Base-by-base conservation (phyloP, 371 early-diverging fungal species). In the Mortierella sp. region DNA sequence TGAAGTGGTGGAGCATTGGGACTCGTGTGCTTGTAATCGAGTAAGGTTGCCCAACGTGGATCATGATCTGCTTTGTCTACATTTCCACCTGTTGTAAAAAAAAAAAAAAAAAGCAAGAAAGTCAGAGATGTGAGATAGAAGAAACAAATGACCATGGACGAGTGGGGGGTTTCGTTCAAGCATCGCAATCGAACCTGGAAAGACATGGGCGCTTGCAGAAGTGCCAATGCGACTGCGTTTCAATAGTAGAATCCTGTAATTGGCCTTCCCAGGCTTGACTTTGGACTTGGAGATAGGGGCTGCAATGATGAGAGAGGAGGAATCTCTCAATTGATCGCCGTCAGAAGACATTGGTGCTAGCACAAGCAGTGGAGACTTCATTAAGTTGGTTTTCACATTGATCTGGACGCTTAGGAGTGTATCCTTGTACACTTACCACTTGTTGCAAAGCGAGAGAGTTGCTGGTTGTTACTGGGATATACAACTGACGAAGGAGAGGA, bases 191-290 rank as follows among this genome's bases (percentile, higher is more conserved):
- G 26, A 8, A 54, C 87, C 86, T 39, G 87, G 87, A 52, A 85
- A 85, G 9, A 87, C 85, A 63, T 88, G 85, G 6, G 85, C 86
- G 72, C 85, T 78, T 24, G 85, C 79, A 58, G 86, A 84, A 49
- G 82, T 85, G 43, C 88, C 85, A 46, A 73, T 71, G 18, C 82
- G 85, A 67, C 85, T 84, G 54, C 90, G 82, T 62, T 89, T 84
- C 66, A 89, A 74, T 82, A 90, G 81, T 0, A 90, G 72, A 6
- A 90, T 65, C 53, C 81, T 78, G 69, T 87, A 90, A 54, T 87
- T 80, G 13, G 81, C 72, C 3, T 72, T 64, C 45, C 80, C 81
- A 34, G 64, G 58, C 50, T 69, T 50, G 9, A 53, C 58, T 28
- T 62, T 67, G 14, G 69, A 58, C 48, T 66, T 70, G 4, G 81